phyloP scores from a whole-genome alignment of 129 eudicot species.

The Flaveria linearis region DNA sequence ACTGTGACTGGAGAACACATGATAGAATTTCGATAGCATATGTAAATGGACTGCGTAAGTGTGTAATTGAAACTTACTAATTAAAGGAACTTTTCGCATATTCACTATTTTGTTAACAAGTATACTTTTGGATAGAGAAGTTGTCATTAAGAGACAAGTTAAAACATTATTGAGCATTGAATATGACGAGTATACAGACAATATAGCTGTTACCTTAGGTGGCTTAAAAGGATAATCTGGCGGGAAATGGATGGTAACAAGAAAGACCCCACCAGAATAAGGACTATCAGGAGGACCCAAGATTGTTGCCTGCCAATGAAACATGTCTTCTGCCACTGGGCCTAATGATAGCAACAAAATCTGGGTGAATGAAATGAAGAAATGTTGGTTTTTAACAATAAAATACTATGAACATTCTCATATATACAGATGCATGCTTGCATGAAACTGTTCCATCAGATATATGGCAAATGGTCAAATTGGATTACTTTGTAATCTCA shows the following conservation, averaged over 20 bases:
- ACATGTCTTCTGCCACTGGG: constrained; percentile 87
- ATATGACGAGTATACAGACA: constrained; percentile 14
- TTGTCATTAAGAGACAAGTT: background rate
- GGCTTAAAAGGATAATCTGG: constrained; percentile 85
- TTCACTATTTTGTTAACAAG: background rate
- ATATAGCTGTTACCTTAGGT: constrained; percentile 49
- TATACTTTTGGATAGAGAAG: background rate
- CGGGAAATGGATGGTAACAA: constrained; percentile 70
- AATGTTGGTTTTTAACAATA: background rate
- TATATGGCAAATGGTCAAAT: constrained; percentile 4
- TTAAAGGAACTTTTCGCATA: background rate
- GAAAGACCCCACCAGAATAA: constrained; percentile 71
- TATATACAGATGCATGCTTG: constrained; percentile 1
- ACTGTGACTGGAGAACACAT: background rate
- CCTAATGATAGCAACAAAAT: constrained; percentile 37
- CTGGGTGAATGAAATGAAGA: constrained; percentile 7
- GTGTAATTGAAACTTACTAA: background rate
- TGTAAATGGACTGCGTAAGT: background rate
- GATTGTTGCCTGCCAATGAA: constrained; percentile 80
- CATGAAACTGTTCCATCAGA: constrained; percentile 1
- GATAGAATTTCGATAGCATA: background rate
- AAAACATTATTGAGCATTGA: background rate
- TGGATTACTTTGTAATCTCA: background rate
- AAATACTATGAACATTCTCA: background rate
- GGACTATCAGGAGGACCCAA: constrained; percentile 86